These are phyloP conservation scores for Aspergillus heteromorphus DNA, from an alignment of 495 filamentous ascomycete species.

Conservation along the genomic window DNA sequence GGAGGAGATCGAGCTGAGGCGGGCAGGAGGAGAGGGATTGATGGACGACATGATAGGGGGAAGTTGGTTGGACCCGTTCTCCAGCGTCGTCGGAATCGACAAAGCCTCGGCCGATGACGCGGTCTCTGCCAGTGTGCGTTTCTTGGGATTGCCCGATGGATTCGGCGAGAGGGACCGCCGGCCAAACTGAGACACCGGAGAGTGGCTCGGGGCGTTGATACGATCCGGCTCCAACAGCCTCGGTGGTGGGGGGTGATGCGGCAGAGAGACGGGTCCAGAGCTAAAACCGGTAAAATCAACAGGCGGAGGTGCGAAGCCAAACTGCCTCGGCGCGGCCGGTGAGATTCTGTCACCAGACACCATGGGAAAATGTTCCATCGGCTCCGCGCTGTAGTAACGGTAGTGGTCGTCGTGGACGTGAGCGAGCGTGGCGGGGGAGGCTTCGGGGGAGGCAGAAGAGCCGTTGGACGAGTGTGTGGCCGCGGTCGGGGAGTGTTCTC, in stretches of 20 bases:
- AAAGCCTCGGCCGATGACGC: conserved; percentile 21
- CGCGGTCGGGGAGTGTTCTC: conserved; percentile 46
- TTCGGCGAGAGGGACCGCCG: conserved; percentile 39
- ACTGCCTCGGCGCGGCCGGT: conserved; percentile 25
- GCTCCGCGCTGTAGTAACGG: conserved; percentile 39
- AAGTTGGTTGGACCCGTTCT: conserved; percentile 39
- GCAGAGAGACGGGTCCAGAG: conserved; percentile 30
- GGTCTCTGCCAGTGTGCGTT: conserved; percentile 39
- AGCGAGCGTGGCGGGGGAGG: conserved; percentile 41
- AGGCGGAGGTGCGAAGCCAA: conserved; percentile 40
- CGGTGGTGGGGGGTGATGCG: conserved; percentile 36
- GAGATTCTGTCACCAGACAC: conserved; percentile 20
- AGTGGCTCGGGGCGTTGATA: conserved; percentile 21
- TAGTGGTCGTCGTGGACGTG: conserved; percentile 57
- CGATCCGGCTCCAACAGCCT: conserved; percentile 38
- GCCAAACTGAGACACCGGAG: conserved; percentile 32
- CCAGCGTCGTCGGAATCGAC: conserved; percentile 27
- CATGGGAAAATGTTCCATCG: conserved; percentile 28
- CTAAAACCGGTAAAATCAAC: conserved; percentile 49
- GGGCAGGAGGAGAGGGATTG: conserved; percentile 40
- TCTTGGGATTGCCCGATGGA: conserved; percentile 32
- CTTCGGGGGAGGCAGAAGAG: conserved; percentile 41
- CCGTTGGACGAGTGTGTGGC: conserved; percentile 42
- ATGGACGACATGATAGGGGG: conserved; percentile 41
- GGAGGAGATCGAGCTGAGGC: conserved; percentile 73